A percentile compares a stretch with the other conserved stretches of the same genome.
Conservation (phyloP, 169 alveolate species). For the Plasmodium sp. region DNA sequence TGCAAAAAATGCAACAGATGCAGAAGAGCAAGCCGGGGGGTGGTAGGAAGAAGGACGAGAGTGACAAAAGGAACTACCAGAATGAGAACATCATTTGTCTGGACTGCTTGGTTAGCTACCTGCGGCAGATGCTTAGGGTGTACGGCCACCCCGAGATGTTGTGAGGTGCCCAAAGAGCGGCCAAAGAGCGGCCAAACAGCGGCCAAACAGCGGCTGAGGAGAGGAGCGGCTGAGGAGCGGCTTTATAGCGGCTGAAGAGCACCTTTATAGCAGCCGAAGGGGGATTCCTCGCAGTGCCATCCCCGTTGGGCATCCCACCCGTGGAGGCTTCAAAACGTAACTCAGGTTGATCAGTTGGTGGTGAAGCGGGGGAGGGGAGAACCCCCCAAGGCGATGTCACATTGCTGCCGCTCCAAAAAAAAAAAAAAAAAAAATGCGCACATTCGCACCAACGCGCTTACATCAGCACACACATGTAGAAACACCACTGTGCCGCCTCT, state of each 20-base stretch:
- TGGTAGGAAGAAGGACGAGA: not conserved
- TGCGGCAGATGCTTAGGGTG: slow-evolving; percentile 40
- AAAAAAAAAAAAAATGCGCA: not conserved
- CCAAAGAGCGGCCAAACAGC: not conserved
- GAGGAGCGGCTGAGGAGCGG: not conserved
- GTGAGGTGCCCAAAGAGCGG: not conserved
- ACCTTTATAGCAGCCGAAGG: not conserved
- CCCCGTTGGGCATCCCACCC: not conserved
- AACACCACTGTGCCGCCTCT: not conserved
- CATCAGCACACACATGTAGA: not conserved
- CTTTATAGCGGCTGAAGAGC: too few relatives aligned
- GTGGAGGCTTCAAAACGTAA: not conserved
- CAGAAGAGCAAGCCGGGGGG: not conserved
- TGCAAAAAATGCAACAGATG: not conserved
- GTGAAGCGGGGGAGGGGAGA: not conserved
- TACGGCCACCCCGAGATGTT: slow-evolving; percentile 57
- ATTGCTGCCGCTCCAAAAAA: not conserved
- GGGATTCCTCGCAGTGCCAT: not conserved
- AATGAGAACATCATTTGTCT: slow-evolving; percentile 62
- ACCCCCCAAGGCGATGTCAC: not conserved
- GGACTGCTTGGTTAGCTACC: slow-evolving; percentile 39
- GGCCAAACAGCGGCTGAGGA: too few relatives aligned
- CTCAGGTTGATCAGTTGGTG: not conserved
- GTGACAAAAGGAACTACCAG: not conserved
- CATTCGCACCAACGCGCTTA: not conserved